phyloP scores from a whole-genome alignment of 139 green algal species.

The Chlamydomonas sp. region DNA sequence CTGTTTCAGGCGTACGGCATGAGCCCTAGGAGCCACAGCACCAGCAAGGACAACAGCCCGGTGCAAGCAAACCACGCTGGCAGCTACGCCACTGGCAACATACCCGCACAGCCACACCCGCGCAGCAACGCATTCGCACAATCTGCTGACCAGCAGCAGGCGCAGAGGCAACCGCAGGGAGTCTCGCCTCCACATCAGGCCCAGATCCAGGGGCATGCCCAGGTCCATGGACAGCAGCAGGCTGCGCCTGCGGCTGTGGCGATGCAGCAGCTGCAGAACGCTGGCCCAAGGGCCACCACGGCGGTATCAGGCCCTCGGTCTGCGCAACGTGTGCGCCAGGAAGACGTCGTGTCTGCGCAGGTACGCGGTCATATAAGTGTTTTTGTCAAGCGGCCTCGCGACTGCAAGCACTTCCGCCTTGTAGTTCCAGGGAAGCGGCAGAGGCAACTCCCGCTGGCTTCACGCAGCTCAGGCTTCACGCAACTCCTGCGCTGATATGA shows the following conservation, averaged over 20 bases:
- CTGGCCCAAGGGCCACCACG: slow-evolving; percentile 19
- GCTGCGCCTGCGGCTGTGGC: not conserved
- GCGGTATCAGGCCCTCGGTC: slow-evolving; percentile 19
- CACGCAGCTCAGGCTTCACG: too few relatives aligned
- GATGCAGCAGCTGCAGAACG: slow-evolving; percentile 21
- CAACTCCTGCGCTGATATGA: too few relatives aligned
- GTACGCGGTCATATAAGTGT: not conserved
- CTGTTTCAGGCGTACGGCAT: slow-evolving; percentile 23
- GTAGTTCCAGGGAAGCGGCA: too few relatives aligned
- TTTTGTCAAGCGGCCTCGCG: too few relatives aligned
- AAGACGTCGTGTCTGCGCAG: not conserved
- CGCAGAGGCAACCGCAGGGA: not conserved
- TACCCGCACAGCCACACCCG: too few relatives aligned
- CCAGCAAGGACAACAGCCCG: not conserved
- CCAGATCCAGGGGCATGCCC: too few relatives aligned
- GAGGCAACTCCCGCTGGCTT: too few relatives aligned
- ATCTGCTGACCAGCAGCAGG: not conserved
- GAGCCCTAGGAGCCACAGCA: not conserved
- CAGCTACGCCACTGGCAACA: too few relatives aligned
- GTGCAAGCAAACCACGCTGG: not conserved
- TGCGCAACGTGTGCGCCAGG: slow-evolving; percentile 3
- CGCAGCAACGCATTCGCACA: too few relatives aligned
- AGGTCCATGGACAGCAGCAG: too few relatives aligned
- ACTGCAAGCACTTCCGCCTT: too few relatives aligned
- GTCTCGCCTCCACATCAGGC: too few relatives aligned